These are phyloP conservation scores for Backusella australiensis DNA, from an alignment of 192 early-diverging fungal genomes.

Conservation along the genomic window DNA sequence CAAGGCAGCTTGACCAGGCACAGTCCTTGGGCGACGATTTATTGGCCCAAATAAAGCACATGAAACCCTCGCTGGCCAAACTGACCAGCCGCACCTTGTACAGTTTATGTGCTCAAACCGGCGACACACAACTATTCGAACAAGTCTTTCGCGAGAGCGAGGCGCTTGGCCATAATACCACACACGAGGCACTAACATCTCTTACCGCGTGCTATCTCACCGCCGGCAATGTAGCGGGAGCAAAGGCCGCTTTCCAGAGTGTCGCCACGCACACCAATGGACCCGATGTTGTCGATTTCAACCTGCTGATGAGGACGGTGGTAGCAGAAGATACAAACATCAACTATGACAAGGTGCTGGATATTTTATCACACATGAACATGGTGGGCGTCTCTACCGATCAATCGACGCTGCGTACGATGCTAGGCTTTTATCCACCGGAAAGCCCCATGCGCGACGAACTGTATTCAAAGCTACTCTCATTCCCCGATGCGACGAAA, in stretches of 20 bases:
- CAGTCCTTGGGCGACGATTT: neutral
- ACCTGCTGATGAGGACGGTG: constrained; percentile 21
- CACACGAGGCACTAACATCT: constrained; percentile 23
- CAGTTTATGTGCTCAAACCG: constrained; percentile 18
- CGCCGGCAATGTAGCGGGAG: neutral
- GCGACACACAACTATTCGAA: constrained; percentile 6
- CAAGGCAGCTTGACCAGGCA: constrained; percentile 1
- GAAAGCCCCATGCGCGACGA: constrained; percentile 6
- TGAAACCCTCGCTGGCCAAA: neutral
- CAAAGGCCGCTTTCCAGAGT: constrained; percentile 16
- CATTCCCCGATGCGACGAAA: neutral
- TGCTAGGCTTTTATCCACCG: constrained; percentile 14
- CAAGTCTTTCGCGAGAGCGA: neutral
- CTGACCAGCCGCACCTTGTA: neutral
- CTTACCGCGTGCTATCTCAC: constrained; percentile 26
- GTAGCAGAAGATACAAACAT: neutral
- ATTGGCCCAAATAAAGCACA: neutral
- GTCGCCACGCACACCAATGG: constrained; percentile 11
- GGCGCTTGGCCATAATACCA: neutral
- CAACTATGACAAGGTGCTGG: constrained; percentile 18
- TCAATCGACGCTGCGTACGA: constrained; percentile 20
- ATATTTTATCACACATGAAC: constrained; percentile 30
- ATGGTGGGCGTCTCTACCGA: constrained; percentile 17
- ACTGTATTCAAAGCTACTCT: constrained; percentile 6
- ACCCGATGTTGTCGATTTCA: constrained; percentile 34